Percentiles rank a stretch among this genome's conserved stretches.
Conservation (phyloP, 1,284 basidiomycete genomes). For the Somion occarium region DNA sequence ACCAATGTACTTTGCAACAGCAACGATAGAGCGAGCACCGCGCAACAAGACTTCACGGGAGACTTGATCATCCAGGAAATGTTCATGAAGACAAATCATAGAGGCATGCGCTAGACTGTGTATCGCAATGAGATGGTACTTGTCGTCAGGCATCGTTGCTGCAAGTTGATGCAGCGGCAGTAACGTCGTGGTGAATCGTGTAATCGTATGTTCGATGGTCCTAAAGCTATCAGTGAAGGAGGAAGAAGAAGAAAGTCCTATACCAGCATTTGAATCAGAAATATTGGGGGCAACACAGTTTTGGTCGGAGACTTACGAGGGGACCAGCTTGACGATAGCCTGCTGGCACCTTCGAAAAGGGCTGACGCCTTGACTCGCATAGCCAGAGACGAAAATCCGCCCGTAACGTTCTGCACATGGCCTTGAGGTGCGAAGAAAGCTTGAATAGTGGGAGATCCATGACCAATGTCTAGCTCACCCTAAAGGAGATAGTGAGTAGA, state of each 20-base stretch:
- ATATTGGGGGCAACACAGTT: slow-evolving; percentile 9
- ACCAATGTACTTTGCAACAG: slow-evolving; percentile 53
- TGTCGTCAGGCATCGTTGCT: slow-evolving; percentile 51
- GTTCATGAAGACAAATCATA: slow-evolving; percentile 61
- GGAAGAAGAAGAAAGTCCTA: slow-evolving; percentile 40
- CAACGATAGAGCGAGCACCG: slow-evolving; percentile 53
- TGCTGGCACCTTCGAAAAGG: slow-evolving; percentile 62
- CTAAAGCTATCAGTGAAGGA: slow-evolving; percentile 53
- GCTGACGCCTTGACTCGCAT: slow-evolving; percentile 72
- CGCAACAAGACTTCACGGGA: slow-evolving; percentile 61
- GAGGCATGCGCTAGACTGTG: slow-evolving; percentile 66
- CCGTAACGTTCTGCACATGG: slow-evolving; percentile 40
- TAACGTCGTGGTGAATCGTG: slow-evolving; percentile 56
- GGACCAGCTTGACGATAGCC: slow-evolving; percentile 55
- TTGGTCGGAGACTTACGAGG: slow-evolving; percentile 38
- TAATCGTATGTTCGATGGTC: slow-evolving; percentile 56
- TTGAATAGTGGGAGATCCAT: slow-evolving; percentile 51
- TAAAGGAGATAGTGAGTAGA: slow-evolving; percentile 21
- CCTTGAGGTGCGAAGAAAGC: slow-evolving; percentile 53
- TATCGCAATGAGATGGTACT: slow-evolving; percentile 50
- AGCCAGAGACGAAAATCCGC: slow-evolving; percentile 57
- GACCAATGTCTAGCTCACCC: slow-evolving; percentile 50
- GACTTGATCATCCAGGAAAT: slow-evolving; percentile 52
- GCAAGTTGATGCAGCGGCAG: slow-evolving; percentile 62
- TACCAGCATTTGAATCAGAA: slow-evolving; percentile 12